These are phyloP conservation scores for Exidia glandulosa DNA, from an alignment of 768 basidiomycete species.

Conservation along the genomic window DNA sequence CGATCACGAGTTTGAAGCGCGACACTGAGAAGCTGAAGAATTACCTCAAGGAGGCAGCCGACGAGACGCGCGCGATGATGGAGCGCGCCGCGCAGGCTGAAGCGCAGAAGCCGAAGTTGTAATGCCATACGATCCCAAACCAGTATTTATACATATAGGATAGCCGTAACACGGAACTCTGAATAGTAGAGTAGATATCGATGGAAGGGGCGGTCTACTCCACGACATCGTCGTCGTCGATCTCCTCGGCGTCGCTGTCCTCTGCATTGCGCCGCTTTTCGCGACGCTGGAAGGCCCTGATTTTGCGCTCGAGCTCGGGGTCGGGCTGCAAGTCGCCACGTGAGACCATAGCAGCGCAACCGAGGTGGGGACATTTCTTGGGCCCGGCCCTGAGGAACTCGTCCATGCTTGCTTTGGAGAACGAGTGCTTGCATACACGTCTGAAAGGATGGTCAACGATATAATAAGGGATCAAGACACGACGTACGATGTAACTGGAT, in stretches of 20 bases:
- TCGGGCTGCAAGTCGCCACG: conserved; percentile 41
- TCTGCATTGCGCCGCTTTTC: conserved; percentile 23
- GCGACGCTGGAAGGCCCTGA: conserved; percentile 48
- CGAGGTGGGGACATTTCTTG: conserved; percentile 59
- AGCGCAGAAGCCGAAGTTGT: conserved; percentile 19
- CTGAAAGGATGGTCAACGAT: conserved; percentile 24
- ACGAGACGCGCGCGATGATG: conserved; percentile 65
- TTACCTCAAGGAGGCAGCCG: conserved; percentile 71
- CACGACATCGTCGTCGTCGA: conserved; percentile 40
- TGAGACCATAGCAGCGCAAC: conserved; percentile 52
- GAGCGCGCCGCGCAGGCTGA: conserved; percentile 43
- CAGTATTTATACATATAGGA: background rate
- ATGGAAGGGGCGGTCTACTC: conserved; percentile 35
- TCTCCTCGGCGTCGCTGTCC: conserved; percentile 17
- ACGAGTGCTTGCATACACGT: conserved; percentile 67
- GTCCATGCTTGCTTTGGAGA: conserved; percentile 58
- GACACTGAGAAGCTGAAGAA: conserved; percentile 46
- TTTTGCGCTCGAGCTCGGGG: conserved; percentile 48
- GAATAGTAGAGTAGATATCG: background rate
- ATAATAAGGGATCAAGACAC: conserved; percentile 2
- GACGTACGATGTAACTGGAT: conserved; percentile 78
- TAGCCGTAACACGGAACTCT: background rate
- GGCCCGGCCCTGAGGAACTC: conserved; percentile 38
- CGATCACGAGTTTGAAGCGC: conserved; percentile 64
- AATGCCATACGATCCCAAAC: background rate